phyloP scores from a whole-genome alignment of 139 green algal species.

The Chlorella sorokiniana region DNA sequence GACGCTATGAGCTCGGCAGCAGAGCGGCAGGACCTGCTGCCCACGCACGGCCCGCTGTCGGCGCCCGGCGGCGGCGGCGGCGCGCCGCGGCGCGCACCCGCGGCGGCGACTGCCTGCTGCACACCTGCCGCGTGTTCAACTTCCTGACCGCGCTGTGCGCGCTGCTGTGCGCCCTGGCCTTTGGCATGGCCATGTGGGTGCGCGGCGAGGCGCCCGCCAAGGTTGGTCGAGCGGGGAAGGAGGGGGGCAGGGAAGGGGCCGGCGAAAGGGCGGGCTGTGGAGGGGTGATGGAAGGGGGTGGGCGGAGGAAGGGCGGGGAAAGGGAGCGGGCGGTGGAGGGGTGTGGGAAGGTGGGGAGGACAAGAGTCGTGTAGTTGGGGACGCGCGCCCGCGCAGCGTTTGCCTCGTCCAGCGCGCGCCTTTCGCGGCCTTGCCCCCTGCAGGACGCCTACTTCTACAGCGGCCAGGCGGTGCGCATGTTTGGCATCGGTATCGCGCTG shows the following conservation, averaged over 20 bases:
- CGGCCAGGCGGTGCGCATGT: constrained; percentile 46
- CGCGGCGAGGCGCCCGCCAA: background rate
- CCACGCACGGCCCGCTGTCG: background rate
- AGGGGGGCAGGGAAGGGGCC: too few species aligned
- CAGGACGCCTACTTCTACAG: constrained; percentile 31
- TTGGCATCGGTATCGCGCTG: constrained; percentile 35
- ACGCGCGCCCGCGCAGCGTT: too few species aligned
- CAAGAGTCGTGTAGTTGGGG: too few species aligned
- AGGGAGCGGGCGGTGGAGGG: too few species aligned
- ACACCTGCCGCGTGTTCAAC: constrained; percentile 37
- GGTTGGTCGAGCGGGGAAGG: background rate
- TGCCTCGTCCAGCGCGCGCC: too few species aligned
- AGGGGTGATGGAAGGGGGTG: background rate
- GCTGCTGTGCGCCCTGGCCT: constrained; percentile 35
- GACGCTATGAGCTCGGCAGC: background rate
- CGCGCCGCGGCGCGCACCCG: background rate
- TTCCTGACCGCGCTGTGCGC: constrained; percentile 32
- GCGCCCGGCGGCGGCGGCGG: background rate
- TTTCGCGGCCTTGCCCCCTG: background rate
- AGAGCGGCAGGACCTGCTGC: constrained; percentile 19
- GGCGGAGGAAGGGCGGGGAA: too few species aligned
- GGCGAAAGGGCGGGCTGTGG: background rate
- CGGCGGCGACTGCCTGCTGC: constrained; percentile 25
- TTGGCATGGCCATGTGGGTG: constrained; percentile 28
- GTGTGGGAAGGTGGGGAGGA: too few species aligned